Evolutionary conservation across 352 stramenopile genomes (phyloP), one percentile per base, ranked within the genome.

Genomic region (Globisporangium orthogonon): DNA sequence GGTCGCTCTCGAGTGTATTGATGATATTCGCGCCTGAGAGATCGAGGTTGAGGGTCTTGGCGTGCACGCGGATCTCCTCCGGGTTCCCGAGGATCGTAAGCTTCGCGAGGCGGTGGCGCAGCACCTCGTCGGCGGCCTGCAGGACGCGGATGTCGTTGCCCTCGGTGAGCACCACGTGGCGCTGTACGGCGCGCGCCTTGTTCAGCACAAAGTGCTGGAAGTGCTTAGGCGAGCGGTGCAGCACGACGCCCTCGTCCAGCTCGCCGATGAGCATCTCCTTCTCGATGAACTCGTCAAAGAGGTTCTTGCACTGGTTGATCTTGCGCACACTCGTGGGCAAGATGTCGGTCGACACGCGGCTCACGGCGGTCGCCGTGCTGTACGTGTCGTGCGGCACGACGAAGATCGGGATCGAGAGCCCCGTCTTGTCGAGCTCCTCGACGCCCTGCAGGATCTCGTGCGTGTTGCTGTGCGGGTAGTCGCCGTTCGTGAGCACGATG

Each of bases 191-290:
- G 10, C 80, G 80, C 0, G 84, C 78, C 63, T 92, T 91, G 70
- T 71, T 77, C 54, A 90, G 87, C n/a, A 93, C 57, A 59, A 86
- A 89, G 67, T 95, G 81, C 62, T 92, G 75, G 62, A 94, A 94
- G 51, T 93, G 80, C 72, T 91, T 92, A 10, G 84, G 84, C 17
- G 82, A 86, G 2, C 79, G 78, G 57, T 88, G 72, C 15, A 80
- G 61, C 7, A 84, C 74, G 52, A 83, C 73, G 9, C 77, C 76
- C 40, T 88, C 64, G 46, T 83, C 70, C 6, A 91, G 66, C 58
- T 87, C 71, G 13, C 82, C 79, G 44, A 91, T 74, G 17, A 91
- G 67, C 57, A 67, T 65, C 44, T 88, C 71, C 57, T 85, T 87
- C 30, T 75, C 78, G 0, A 91, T 73, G 61, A 77, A 78, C 50